These are phyloP conservation scores for Sarcocystis neurona DNA, from an alignment of 169 alveolate species.

Conservation along the genomic window DNA sequence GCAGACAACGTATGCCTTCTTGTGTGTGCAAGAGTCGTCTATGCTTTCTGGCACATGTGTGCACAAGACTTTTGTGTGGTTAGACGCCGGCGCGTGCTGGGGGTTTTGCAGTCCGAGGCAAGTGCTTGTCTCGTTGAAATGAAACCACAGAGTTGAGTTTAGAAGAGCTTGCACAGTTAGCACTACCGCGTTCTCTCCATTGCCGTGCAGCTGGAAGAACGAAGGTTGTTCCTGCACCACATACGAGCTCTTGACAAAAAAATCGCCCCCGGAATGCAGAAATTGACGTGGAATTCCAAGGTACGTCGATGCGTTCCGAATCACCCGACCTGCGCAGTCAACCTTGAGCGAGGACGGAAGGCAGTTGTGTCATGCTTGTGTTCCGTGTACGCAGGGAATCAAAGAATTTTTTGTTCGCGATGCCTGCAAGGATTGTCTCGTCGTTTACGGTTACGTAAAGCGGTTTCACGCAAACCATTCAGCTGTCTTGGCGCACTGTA, in stretches of 20 bases:
- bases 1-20: background rate
- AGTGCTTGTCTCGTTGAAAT: too few relatives aligned
- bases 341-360: background rate
- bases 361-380: background rate
- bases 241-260: slow-evolving; percentile 68
- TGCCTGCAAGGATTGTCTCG: slow-evolving; percentile 83
- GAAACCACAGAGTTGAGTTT: too few relatives aligned
- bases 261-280: slow-evolving; percentile 68
- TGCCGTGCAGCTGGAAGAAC: slow-evolving; percentile 74
- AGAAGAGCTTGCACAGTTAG: too few relatives aligned
- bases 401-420: slow-evolving; percentile 86
- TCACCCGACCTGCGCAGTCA: too few relatives aligned
- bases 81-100: too few relatives aligned
- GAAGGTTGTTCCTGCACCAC: slow-evolving; percentile 76
- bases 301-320: too few relatives aligned
- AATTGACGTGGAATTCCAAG: slow-evolving; percentile 71
- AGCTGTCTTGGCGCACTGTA: slow-evolving; percentile 60
- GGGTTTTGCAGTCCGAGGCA: too few relatives aligned
- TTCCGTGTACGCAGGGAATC: slow-evolving; percentile 68
- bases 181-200: too few relatives aligned
- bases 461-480: slow-evolving; percentile 63
- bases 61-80: background rate
- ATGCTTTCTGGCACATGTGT: background rate
- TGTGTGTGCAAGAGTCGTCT: background rate
- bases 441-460: slow-evolving; percentile 79